Evolutionary conservation across 768 basidiomycete genomes (phyloP).

Genomic region (Serpula lacrymans): DNA sequence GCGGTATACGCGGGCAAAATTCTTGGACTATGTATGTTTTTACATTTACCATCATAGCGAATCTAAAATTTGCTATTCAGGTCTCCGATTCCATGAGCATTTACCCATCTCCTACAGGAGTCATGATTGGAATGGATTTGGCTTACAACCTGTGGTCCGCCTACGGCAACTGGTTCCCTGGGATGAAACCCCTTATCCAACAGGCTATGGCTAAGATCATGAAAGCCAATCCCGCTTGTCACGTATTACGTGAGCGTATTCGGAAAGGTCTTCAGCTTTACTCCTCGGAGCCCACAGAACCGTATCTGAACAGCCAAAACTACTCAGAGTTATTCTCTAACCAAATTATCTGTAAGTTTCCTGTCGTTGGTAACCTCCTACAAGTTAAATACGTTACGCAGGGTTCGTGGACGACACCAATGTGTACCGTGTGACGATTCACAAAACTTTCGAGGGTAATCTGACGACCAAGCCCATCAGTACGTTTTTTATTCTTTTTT

Average conservation of each 20-base stretch:
- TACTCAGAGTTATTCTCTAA: conserved; percentile 97
- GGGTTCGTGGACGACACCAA: conserved; percentile 99
- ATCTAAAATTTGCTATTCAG: conserved; percentile 29
- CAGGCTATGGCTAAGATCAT: conserved; percentile 99
- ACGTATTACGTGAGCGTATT: conserved; percentile 97
- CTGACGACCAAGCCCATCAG: conserved; percentile 99
- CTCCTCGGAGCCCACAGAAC: conserved; percentile 98
- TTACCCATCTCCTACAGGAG: conserved; percentile 97
- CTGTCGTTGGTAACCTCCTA: not conserved
- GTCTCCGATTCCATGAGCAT: conserved; percentile 98
- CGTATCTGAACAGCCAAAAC: conserved; percentile 97
- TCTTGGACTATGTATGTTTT: conserved; percentile 85
- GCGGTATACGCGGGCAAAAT: conserved; percentile 97
- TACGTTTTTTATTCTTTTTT: conserved; percentile 30
- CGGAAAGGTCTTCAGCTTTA: conserved; percentile 97
- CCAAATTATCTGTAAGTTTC: conserved; percentile 83
- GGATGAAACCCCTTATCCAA: conserved; percentile 95
- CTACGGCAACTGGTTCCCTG: conserved; percentile 99
- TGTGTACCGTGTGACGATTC: conserved; percentile 98
- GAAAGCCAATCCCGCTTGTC: conserved; percentile 98
- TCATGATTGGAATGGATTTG: conserved; percentile 98
- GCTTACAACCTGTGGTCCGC: conserved; percentile 99
- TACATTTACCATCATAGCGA: not conserved
- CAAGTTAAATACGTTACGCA: conserved; percentile 22
- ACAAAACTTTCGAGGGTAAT: conserved; percentile 99